Base-by-base conservation (phyloP, 768 basidiomycete species). In the Phaeolepiota aurea region DNA sequence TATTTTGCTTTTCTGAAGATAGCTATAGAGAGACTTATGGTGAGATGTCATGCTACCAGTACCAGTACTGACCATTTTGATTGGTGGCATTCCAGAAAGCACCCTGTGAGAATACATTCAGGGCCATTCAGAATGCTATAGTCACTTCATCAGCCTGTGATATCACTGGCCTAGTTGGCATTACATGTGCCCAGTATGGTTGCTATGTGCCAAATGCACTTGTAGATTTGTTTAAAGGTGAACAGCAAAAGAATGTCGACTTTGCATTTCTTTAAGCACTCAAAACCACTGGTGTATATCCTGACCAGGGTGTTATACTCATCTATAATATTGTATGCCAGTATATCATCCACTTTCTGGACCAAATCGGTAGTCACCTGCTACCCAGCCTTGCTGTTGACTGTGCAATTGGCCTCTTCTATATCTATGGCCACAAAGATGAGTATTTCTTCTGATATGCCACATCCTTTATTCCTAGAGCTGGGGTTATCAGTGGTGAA, bases 171-270 rank as follows among this genome's bases (percentile, higher is more conserved):
- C 37, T 49, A 5, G 44, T 48, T n/a, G 52, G 38, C 0, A 28
- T 46, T 10, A 48, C 47, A 0, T 54, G 52, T 32, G 49, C 48
- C 9, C 33, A 44, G 3, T 50, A 55, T 37, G 54, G 54, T 0
- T 49, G 47, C 22, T 54, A 35, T 37, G 46, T 43, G 1, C 53
- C 49, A 0, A 48, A 49, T 19, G 36, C 37, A 5, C 11, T 54
- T 7, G 49, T 41, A 0, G 48, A 56, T 22, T 20, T 56, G 3
- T 48, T 44, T 31, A 39, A 43, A 16, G 53, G 54, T 0, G 49
- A 56, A 41, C 52, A 56, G 22, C 54, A 55, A 16, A 53, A 51
- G 20, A 56, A 56, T 25, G 36, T 53, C 46, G 10, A 28, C n/a
- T 28, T 28, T n/a, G 25, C 7, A 28, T 7, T 28, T 7, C 7